These are phyloP conservation scores for Odontarrhena argentea DNA, from an alignment of 345 rosid species.

Conservation along the genomic window DNA sequence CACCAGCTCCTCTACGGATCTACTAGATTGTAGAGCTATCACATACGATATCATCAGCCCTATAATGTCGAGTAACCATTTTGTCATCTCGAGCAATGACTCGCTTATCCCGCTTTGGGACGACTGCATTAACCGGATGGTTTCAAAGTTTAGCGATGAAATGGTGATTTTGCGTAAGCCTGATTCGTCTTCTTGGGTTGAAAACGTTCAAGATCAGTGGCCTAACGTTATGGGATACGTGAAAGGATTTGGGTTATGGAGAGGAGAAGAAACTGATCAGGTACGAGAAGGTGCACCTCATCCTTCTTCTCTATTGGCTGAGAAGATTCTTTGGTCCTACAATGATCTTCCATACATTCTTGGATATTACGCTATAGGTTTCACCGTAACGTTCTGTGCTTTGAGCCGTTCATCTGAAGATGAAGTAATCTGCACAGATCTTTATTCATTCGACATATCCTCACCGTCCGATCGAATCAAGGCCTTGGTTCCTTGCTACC, in stretches of 20 bases:
- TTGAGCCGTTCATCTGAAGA: slow-evolving; percentile 63
- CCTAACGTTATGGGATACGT: slow-evolving; percentile 85
- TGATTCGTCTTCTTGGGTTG: slow-evolving; percentile 27
- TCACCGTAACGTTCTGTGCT: slow-evolving; percentile 76
- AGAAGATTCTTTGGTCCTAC: slow-evolving; percentile 87
- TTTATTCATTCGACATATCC: slow-evolving; percentile 66
- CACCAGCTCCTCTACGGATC: slow-evolving; percentile 58
- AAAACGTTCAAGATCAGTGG: slow-evolving; percentile 74
- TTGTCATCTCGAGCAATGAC: slow-evolving; percentile 64
- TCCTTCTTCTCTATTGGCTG: slow-evolving; percentile 65
- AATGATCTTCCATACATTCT: slow-evolving; percentile 80
- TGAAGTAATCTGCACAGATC: slow-evolving; percentile 67
- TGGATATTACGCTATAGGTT: slow-evolving; percentile 84
- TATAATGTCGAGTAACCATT: slow-evolving; percentile 47
- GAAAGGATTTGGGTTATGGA: slow-evolving; percentile 79
- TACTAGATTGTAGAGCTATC: slow-evolving; percentile 70
- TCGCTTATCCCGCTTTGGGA: slow-evolving; percentile 89
- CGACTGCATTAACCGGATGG: slow-evolving; percentile 74
- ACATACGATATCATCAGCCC: slow-evolving; percentile 65
- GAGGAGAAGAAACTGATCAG: slow-evolving; percentile 84
- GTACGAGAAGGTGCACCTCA: slow-evolving; percentile 61
- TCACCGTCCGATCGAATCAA: slow-evolving; percentile 65
- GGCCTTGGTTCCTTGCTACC: slow-evolving; percentile 81
- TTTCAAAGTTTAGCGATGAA: slow-evolving; percentile 86
- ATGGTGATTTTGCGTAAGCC: slow-evolving; percentile 63